These are phyloP conservation scores for Polyrhizophydium stewartii DNA, from an alignment of 371 early-diverging fungal genomes.

Conservation along the genomic window DNA sequence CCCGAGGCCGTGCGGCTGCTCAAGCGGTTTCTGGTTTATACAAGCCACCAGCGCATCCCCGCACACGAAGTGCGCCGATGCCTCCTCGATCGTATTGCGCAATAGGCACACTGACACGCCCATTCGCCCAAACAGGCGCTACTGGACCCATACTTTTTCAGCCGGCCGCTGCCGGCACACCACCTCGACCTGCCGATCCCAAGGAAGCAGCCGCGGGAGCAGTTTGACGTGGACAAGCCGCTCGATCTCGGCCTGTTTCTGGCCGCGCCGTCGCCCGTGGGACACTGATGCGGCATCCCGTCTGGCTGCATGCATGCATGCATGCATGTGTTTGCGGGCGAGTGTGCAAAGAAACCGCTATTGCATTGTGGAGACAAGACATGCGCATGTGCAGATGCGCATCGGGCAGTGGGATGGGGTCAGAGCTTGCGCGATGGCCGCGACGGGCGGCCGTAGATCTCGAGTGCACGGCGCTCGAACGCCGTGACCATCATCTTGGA, in stretches of 20 bases:
- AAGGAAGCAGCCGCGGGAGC: conserved; percentile 18
- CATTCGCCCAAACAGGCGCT: conserved; percentile 23
- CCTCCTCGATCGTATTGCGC: neutral
- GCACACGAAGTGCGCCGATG: conserved; percentile 31
- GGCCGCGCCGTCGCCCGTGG: neutral
- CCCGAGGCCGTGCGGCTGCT: conserved; percentile 39
- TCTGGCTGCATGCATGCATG: too few relatives aligned
- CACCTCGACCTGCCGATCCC: conserved; percentile 50
- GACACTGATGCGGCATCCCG: too few relatives aligned
- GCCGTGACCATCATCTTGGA: conserved; percentile 68
- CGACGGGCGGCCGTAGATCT: conserved; percentile 42
- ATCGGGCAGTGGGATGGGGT: too few relatives aligned
- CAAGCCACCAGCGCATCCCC: conserved; percentile 30
- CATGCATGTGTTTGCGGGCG: too few relatives aligned
- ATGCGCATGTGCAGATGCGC: too few relatives aligned
- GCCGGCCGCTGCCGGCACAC: conserved; percentile 42
- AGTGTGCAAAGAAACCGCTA: too few relatives aligned
- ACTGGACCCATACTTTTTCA: conserved; percentile 43
- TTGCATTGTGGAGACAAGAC: too few relatives aligned
- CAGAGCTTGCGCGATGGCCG: neutral
- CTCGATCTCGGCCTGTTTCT: conserved; percentile 23
- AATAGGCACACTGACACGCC: too few relatives aligned
- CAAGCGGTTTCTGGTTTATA: conserved; percentile 42
- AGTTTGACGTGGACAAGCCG: conserved; percentile 27
- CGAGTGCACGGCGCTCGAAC: conserved; percentile 61